Evolutionary conservation across 106 monocot genomes (phyloP), one percentile per base, ranked within the genome.

Genomic region (Dendrobium huoshanense): DNA sequence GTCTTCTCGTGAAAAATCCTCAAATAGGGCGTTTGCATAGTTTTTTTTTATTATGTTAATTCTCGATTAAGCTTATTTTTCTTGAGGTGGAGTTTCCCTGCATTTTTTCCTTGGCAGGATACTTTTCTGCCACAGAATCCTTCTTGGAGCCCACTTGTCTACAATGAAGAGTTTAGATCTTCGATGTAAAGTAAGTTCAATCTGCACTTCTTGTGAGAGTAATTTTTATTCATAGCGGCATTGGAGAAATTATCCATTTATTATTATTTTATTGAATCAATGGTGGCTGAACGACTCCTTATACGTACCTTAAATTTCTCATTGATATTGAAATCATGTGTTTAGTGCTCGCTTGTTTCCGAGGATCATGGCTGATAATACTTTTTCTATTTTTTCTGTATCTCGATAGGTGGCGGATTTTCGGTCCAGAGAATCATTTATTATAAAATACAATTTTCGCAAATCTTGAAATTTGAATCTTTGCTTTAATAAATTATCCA

Each of bases 51-150:
- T 56, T 56, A 17, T 56, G 56, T 13, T 56, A 56, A 2, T 45
- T 56, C 13, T 56, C 18, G 10, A 56, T 67, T 67, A 67, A 27
- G 27, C 27, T 67, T 5, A 27, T 25, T 70, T 70, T 51, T 64
- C 8, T 64, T 70, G 33, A 70, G 70, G 9, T 70, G 33, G 15
- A 37, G n/a, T 61, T 70, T 37, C 42, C 20, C 19, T 74, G 74
- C 19, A 51, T 13, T 5, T 74, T 48, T 48, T 9, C 49, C 25
- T 25, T 76, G 49, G 27, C 48, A 76, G 76, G 76, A 76, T 22
- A 76, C 76, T 27, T 76, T 76, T 76, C 76, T 76, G 4, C 76
- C 76, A 22, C 22, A 25, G 27, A 76, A 76, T 44, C 76, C 76
- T 24, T 48, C n/a, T 41, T 76, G 76, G 76, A 25, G 45, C 49